These are phyloP conservation scores for Xylariomycetidae sp. DNA, from an alignment of 2,329 filamentous ascomycete genomes.

Conservation along the genomic window DNA sequence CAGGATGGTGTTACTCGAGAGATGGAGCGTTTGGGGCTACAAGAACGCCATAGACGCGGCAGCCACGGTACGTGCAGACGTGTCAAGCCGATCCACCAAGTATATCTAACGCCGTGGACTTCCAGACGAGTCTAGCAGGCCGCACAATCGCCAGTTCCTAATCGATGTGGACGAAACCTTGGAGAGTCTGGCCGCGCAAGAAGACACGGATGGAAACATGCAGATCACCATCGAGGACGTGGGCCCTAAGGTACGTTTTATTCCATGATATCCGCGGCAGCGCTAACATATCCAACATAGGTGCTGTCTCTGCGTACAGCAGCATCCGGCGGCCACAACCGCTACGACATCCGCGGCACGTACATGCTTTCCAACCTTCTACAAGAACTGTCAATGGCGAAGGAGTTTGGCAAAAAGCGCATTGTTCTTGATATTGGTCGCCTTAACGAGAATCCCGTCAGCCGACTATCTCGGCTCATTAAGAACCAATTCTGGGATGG, in stretches of 20 bases:
- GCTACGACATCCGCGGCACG: constrained; percentile 86
- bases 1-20: constrained; percentile 51
- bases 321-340: constrained; percentile 77
- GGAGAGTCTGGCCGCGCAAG: constrained; percentile 69
- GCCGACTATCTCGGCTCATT: constrained; percentile 79
- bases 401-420: constrained; percentile 82
- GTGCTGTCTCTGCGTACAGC: constrained; percentile 79
- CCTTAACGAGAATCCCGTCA: constrained; percentile 91
- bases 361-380: constrained; percentile 97
- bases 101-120: constrained; percentile 1
- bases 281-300: constrained; percentile 32
- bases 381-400: constrained; percentile 87
- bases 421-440: constrained; percentile 88
- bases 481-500: constrained; percentile 89
- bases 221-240: constrained; percentile 97
- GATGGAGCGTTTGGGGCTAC: constrained; percentile 44
- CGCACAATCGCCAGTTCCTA: constrained; percentile 68
- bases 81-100: not conserved
- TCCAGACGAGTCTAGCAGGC: constrained; percentile 64
- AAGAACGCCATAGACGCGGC: constrained; percentile 51
- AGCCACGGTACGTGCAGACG: constrained; percentile 45
- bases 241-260: constrained; percentile 69
- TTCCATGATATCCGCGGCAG: not conserved
- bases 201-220: constrained; percentile 91
- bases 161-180: constrained; percentile 83